Conservation (phyloP, 75 land plant species). For the Sequoia sempervirens region DNA sequence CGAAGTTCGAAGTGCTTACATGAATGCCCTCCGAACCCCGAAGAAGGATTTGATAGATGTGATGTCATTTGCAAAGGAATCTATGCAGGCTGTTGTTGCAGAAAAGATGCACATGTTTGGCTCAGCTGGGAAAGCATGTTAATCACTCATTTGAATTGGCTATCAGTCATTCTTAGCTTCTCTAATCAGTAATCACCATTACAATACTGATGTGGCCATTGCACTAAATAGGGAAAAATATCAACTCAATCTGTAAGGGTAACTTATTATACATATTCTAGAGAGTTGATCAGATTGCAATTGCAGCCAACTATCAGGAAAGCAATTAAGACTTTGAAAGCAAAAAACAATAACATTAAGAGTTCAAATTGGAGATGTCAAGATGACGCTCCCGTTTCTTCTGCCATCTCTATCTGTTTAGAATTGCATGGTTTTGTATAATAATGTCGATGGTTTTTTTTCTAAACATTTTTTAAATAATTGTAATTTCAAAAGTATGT, state of each 20-base stretch:
- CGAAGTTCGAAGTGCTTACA: conserved; percentile 85
- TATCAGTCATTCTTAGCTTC: not conserved
- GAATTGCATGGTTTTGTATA: too few species aligned
- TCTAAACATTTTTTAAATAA: too few species aligned
- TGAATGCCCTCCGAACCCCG: conserved; percentile 51
- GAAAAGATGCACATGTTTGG: conserved; percentile 90
- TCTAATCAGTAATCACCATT: not conserved
- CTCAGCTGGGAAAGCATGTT: conserved; percentile 73
- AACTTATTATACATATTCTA: not conserved
- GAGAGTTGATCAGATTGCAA: not conserved
- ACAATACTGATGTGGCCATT: not conserved
- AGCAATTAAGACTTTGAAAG: not conserved
- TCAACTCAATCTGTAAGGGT: not conserved
- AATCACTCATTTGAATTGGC: not conserved
- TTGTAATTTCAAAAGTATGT: too few species aligned
- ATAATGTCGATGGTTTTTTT: too few species aligned
- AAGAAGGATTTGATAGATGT: conserved; percentile 73
- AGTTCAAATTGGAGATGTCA: not conserved
- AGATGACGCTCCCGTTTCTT: not conserved
- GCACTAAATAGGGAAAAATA: not conserved
- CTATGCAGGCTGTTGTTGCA: conserved; percentile 81
- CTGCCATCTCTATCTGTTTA: not conserved
- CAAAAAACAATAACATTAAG: not conserved
- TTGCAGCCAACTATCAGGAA: not conserved
- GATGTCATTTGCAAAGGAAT: conserved; percentile 66